phyloP scores from a whole-genome alignment of 2,329 filamentous ascomycete genomes.

The Celoporthe dispersa region DNA sequence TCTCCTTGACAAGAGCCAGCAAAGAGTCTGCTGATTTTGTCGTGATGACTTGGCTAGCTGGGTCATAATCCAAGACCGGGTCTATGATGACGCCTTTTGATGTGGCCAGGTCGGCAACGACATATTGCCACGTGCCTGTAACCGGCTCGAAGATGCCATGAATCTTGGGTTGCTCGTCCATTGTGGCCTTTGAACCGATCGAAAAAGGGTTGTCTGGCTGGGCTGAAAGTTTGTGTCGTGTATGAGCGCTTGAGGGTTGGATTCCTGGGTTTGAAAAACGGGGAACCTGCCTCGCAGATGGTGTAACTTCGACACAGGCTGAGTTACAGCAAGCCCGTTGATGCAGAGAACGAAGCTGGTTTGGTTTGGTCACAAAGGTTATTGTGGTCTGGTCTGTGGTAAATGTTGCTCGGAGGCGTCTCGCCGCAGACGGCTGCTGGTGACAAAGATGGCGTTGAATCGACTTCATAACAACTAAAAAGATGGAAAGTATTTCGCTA shows the following conservation, averaged over 20 bases:
- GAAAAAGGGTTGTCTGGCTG: background rate
- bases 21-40: conserved; percentile 59
- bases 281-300: background rate
- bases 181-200: conserved; percentile 3
- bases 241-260: background rate
- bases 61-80: conserved; percentile 62
- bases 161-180: conserved; percentile 39
- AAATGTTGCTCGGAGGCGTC: conserved; percentile 2
- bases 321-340: background rate
- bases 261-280: background rate
- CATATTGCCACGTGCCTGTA: conserved; percentile 63
- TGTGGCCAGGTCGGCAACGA: conserved; percentile 59
- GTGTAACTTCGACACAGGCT: background rate
- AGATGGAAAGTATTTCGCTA: background rate
- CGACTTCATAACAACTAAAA: background rate
- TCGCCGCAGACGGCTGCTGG: conserved; percentile 4
- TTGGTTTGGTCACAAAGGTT: background rate
- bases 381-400: background rate
- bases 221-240: conserved; percentile 14
- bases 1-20: conserved; percentile 46
- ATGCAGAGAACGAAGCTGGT: conserved; percentile 4
- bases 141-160: conserved; percentile 45
- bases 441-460: background rate
- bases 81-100: conserved; percentile 61
- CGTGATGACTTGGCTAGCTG: conserved; percentile 44